A percentile compares a stretch with the other conserved stretches of the same genome.
These are phyloP conservation scores for Beauveria sp. DNA, from an alignment of 2,329 filamentous ascomycete genomes.

Conservation along the genomic window DNA sequence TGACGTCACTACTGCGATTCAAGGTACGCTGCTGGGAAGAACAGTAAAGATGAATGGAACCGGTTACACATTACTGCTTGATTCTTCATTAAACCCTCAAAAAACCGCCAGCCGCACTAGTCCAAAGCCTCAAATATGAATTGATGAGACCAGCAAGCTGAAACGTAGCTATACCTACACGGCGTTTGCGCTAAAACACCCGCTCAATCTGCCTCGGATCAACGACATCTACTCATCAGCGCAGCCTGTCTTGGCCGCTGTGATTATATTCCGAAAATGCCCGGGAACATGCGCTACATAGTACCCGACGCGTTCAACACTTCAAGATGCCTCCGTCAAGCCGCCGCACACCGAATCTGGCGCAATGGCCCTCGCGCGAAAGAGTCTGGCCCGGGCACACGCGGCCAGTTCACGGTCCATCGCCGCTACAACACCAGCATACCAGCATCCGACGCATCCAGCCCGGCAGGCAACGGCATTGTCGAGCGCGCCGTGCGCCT, in stretches of 20 bases:
- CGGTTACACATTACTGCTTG: no score
- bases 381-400: not conserved
- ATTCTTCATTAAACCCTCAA: no score
- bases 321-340: not conserved
- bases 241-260: no score
- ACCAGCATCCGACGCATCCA: not conserved
- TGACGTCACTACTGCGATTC: no score
- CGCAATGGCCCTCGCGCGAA: not conserved
- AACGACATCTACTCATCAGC: not conserved
- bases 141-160: no score
- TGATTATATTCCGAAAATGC: not conserved
- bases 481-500: not conserved
- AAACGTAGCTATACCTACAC: not conserved
- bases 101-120: no score
- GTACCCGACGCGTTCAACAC: not conserved
- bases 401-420: no score
- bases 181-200: not conserved
- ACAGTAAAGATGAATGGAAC: no score
- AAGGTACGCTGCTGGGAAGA: no score
- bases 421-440: not conserved
- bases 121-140: no score
- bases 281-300: not conserved
- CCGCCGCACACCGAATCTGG: not conserved
- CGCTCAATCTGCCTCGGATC: not conserved
- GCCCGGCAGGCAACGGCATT: not conserved